Conservation (phyloP, 306 rosid genomes). For the Castanea crenata region DNA sequence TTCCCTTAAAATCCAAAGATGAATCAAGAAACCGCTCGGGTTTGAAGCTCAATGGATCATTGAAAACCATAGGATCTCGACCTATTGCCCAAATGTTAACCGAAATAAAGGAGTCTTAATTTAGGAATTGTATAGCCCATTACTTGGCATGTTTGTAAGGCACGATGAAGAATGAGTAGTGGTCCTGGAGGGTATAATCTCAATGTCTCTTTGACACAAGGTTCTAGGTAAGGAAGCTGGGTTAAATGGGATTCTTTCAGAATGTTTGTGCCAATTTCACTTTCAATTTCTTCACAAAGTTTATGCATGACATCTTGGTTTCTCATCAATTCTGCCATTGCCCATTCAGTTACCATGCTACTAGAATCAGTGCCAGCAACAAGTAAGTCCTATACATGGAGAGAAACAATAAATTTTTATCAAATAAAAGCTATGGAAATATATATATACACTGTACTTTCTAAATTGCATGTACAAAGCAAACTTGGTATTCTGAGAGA, state of each 20-base stretch:
- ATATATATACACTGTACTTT: too few species aligned
- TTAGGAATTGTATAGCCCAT: not conserved
- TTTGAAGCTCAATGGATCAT: not conserved
- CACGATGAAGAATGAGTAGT: not conserved
- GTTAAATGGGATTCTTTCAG: not conserved
- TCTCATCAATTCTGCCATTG: constrained; percentile 1
- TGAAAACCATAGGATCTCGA: not conserved
- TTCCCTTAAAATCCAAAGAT: not conserved
- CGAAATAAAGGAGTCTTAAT: too few species aligned
- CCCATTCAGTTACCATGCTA: not conserved
- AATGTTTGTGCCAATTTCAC: not conserved
- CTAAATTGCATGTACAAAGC: too few species aligned
- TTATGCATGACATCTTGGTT: not conserved
- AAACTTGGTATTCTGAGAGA: too few species aligned
- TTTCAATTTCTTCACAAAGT: not conserved
- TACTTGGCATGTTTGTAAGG: not conserved
- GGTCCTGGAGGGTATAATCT: not conserved
- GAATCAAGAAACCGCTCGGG: not conserved
- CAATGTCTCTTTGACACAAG: not conserved
- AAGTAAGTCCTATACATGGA: not conserved
- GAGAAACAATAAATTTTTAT: not conserved
- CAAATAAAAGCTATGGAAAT: too few species aligned
- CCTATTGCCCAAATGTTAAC: constrained; percentile 10
- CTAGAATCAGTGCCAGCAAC: constrained; percentile 5
- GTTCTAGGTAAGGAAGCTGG: not conserved